phyloP scores from a whole-genome alignment of 306 rosid genomes.

The Delonix regia region DNA sequence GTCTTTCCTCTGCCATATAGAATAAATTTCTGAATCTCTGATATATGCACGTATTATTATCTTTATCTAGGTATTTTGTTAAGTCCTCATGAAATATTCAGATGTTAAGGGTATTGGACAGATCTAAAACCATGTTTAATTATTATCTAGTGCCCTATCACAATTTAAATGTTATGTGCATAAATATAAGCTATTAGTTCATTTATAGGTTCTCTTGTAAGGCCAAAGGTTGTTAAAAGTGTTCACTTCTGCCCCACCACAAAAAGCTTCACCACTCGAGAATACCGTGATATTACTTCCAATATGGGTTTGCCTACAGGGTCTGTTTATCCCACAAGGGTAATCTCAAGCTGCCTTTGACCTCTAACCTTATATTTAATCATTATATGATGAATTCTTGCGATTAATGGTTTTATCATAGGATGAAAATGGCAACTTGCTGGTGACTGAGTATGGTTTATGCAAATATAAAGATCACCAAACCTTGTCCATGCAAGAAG shows the following conservation, averaged over 20 bases:
- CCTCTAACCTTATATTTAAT: slow-evolving; percentile 31
- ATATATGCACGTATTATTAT: not conserved
- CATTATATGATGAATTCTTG: not conserved
- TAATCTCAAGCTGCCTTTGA: slow-evolving; percentile 51
- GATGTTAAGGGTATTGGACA: not conserved
- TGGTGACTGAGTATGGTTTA: slow-evolving; percentile 93
- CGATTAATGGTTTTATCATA: slow-evolving; percentile 31
- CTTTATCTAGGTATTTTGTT: not conserved
- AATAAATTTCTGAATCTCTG: not conserved
- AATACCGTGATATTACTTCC: slow-evolving; percentile 93
- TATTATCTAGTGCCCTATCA: not conserved
- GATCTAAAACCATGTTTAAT: not conserved
- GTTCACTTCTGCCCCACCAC: slow-evolving; percentile 96
- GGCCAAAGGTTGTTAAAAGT: slow-evolving; percentile 98
- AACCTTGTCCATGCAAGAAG: slow-evolving; percentile 94
- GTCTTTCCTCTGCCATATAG: not conserved
- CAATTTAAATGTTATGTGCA: not conserved
- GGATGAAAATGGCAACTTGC: slow-evolving; percentile 93
- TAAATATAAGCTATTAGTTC: slow-evolving; percentile 31
- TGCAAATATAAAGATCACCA: slow-evolving; percentile 98
- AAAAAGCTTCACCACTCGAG: slow-evolving; percentile 68
- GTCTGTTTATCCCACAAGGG: slow-evolving; percentile 97
- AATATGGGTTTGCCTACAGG: slow-evolving; percentile 96
- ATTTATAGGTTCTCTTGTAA: slow-evolving; percentile 86
- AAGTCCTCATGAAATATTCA: not conserved